Evolutionary conservation across 2,329 filamentous ascomycete species (phyloP).

Genomic region (Teratosphaeria viscida): DNA sequence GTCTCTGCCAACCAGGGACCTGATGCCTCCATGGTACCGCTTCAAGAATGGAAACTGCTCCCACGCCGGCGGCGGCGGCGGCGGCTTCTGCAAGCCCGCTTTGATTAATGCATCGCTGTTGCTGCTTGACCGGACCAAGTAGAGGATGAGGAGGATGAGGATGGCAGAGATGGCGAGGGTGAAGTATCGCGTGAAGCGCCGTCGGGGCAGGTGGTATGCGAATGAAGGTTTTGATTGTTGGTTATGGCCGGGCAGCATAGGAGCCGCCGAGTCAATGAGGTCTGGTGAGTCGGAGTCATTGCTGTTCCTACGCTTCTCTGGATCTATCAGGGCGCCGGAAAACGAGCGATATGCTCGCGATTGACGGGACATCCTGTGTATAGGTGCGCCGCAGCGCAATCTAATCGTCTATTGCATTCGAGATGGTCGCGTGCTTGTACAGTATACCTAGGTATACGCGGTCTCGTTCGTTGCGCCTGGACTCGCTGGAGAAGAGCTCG

Average conservation of each 20-base stretch:
- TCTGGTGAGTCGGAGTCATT: constrained; percentile 22
- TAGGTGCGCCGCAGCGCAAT: background rate
- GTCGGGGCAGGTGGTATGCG: constrained; percentile 25
- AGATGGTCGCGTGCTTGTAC: background rate
- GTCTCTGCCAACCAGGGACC: constrained; percentile 53
- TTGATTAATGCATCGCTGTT: constrained; percentile 42
- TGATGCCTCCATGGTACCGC: constrained; percentile 81
- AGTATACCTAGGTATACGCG: background rate
- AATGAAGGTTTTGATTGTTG: constrained; percentile 16
- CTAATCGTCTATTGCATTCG: background rate
- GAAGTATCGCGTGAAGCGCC: constrained; percentile 68
- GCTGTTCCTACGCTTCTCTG: constrained; percentile 31
- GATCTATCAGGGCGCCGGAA: constrained; percentile 22
- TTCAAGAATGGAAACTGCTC: constrained; percentile 76
- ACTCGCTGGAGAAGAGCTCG: background rate
- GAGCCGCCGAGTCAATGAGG: constrained; percentile 14
- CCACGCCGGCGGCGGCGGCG: constrained; percentile 63
- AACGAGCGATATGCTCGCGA: constrained; percentile 18
- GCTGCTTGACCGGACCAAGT: constrained; percentile 46
- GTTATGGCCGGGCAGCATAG: constrained; percentile 20
- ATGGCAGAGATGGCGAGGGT: constrained; percentile 59
- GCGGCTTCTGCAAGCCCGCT: constrained; percentile 41
- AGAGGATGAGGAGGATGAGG: constrained; percentile 66
- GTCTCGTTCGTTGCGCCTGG: background rate
- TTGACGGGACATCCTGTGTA: background rate